Evolutionary conservation across 345 rosid species (phyloP), one percentile per base, ranked within the genome.

Genomic region (Gossypium australe): DNA sequence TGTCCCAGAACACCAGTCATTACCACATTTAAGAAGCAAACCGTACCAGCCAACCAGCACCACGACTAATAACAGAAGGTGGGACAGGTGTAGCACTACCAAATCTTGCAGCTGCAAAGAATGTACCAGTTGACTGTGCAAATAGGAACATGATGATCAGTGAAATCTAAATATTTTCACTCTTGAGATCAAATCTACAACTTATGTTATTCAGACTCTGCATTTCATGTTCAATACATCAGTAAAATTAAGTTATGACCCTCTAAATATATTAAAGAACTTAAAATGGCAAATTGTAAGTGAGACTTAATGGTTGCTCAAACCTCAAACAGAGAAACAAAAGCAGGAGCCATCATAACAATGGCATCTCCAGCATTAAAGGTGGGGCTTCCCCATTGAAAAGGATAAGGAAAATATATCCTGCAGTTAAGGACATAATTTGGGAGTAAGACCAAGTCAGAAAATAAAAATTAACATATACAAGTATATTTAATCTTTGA

Each of bases 371-470:
- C 86, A 13, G 78, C 76, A 57, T 82, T 67, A 68, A 91, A 88
- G 25, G 91, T 89, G 24, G 97, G 97, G 70, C 80, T 85, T 68
- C 91, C 91, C 92, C 94, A 91, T 70, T 85, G 92, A 77, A 91
- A 89, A 76, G 92, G 97, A 60, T 80, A 86, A 72, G 97, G 92
- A 67, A 91, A 71, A 72, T 78, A 88, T 71, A 89, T 73, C 94
- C 94, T 89, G 82, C 86, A 80, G 47, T 11, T 9, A 16, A 38
- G 17, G 12, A 11, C 0, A 75, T n/a, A 63, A 29, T n/a, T 9
- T 16, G 49, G 18, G 49, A 71, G 44, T n/a, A 62, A 55, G 41
- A 34, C 41, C 7, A 4, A 34, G 41, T 78, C 51, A 20, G 59
- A 57, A 58, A 60, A 2, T 9, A 70, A 17, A 51, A 25, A 3